Percentiles rank a stretch among this genome's conserved stretches.
Conservation (phyloP, 192 early-diverging fungal genomes). For the Backusella morwellensis region DNA sequence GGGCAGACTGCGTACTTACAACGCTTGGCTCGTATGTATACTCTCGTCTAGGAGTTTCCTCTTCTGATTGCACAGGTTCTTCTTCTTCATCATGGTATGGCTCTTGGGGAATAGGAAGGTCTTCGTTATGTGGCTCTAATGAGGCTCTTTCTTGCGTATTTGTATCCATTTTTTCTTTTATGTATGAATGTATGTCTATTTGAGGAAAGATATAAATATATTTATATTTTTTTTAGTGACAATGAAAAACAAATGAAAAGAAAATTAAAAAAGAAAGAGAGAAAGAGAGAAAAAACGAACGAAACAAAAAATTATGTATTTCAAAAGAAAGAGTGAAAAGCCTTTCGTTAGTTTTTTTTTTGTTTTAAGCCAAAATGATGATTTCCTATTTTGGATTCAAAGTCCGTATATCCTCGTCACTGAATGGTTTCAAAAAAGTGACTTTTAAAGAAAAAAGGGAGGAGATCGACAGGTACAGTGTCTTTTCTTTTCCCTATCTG, state of each 20-base stretch:
- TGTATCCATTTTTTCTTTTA: neutral
- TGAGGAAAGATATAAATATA: neutral
- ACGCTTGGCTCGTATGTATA: constrained; percentile 24
- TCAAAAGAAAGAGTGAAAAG: neutral
- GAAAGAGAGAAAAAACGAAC: neutral
- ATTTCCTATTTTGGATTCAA: constrained; percentile 2
- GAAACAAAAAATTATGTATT: neutral
- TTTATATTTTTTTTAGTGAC: neutral
- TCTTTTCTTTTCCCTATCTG: neutral
- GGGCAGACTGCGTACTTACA: constrained; percentile 33
- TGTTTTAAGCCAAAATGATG: constrained; percentile 2
- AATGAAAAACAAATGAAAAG: neutral
- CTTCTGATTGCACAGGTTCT: constrained; percentile 8
- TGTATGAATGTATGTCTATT: neutral
- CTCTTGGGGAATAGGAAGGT: neutral
- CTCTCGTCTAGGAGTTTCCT: neutral
- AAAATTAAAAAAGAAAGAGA: neutral
- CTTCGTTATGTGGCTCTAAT: neutral
- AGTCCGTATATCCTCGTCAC: neutral
- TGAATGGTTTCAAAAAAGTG: neutral
- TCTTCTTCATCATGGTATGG: constrained; percentile 12
- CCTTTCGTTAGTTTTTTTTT: neutral
- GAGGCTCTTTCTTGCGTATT: neutral
- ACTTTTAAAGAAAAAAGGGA: neutral
- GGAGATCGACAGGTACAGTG: neutral